Evolutionary conservation across 306 rosid species (phyloP), one percentile per base, ranked within the genome.

Genomic region (Vigna radiata): DNA sequence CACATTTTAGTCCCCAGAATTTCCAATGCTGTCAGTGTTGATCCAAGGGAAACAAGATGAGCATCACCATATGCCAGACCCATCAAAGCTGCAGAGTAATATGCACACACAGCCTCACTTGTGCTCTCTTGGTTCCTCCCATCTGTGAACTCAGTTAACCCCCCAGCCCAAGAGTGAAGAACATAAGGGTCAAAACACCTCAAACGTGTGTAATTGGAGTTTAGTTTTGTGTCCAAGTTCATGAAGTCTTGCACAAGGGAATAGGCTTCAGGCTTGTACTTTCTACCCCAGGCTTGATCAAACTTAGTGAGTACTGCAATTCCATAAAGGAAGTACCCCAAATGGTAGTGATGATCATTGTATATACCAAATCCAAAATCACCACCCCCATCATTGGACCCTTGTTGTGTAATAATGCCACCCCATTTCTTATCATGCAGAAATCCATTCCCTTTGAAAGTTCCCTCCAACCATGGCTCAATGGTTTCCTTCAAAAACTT

Each of bases 121-220:
- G 96, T 84, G 81, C 97, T 92, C 82, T 94, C 97, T 46, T 94
- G 96, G 33, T 92, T 92, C 75, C 98, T 84, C 59, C 98, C 97
- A 37, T 92, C 98, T 0, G 81, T 83, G 44, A 88, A 94, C 75
- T 94, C 98, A 16, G 91, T 85, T 65, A 94, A 76, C 17, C 98
- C 97, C 31, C 91, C 88, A 15, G 97, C 97, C 98, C 98, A 94
- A 3, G 98, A 94, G 70, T 94, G 98, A 75, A 94, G 74, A 47
- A 72, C 81, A 29, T 85, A 94, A 5, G 80, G 72, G 60, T 94
- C 98, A 25, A 92, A 94, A 79, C 96, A 89, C 77, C 98, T 89
- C 12, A 91, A 61, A 1, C 90, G 91, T 0, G 98, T 85, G 66
- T 91, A 92, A 37, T 58, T 81, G 0, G 94, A 77, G 53, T 81